Evolutionary conservation across 108 stramenopile genomes (phyloP), one percentile per base, ranked within the genome.

Genomic region (Conticribra weissflogii): DNA sequence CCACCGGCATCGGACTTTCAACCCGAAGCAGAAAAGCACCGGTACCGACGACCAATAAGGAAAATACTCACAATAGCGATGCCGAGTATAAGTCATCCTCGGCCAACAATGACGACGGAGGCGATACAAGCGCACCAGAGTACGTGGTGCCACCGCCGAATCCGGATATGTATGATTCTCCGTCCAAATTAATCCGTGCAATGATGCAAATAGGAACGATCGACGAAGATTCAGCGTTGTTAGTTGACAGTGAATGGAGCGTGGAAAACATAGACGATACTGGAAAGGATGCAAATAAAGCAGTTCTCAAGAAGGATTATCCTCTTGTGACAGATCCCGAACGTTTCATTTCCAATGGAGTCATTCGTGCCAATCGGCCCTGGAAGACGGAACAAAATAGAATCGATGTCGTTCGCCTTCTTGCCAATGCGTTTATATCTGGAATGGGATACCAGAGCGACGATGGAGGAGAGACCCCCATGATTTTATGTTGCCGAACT

Each of bases 381-480:
- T 67, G 66, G 66, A 54, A 67, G 54, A 54, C 0, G n/a, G 66
- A 67, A 45, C 28, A 16, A 2, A 30, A 67, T 29, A 34, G 66
- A 0, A 24, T 67, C 2, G 54, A 55, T 18, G 36, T 45, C 3
- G 24, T 67, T 3, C 15, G 44, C 54, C 33, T 67, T 34, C 46
- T 67, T 36, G 18, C 34, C 2, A 34, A 36, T 22, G 54, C 23
- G 23, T 55, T 55, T 55, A 31, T 41, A 5, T 24, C 30, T 12
- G 66, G 53, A 29, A 55, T 65, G 63, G 51, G 24, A 5, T 28
- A 36, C 1, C n/a, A 19, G 17, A 50, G 50, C 31, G 30, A 65
- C 34, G 66, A 50, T 16, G 66, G 66, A 45, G 66, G 66, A 24
- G 54, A 55, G 15, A 67, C 66, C n/a, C 66, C 66, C 0, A 46